Percentiles rank a stretch among this genome's conserved stretches.
Conservation (phyloP, 495 filamentous ascomycete genomes). For the Xylaria telfairii region DNA sequence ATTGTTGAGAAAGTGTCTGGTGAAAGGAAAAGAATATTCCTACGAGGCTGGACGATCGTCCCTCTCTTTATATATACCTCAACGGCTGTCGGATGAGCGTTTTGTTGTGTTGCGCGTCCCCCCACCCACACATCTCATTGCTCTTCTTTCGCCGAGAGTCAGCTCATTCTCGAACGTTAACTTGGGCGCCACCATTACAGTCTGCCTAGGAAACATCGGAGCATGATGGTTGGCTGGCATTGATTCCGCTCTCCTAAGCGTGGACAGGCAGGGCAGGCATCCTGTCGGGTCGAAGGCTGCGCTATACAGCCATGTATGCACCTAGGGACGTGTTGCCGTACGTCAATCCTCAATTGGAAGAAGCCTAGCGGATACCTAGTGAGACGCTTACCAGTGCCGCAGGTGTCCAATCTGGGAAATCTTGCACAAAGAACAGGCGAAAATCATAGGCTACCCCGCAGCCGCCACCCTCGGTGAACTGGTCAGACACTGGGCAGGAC, state of each 20-base stretch:
- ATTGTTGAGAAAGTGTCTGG: neutral
- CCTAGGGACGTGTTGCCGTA: conserved; percentile 13
- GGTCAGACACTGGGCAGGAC: too few species aligned
- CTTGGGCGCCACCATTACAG: conserved; percentile 3
- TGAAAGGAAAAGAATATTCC: neutral
- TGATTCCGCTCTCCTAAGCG: conserved; percentile 13
- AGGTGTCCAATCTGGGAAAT: conserved; percentile 20
- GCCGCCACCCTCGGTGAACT: conserved; percentile 17
- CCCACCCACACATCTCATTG: conserved; percentile 21
- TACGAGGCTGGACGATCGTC: conserved; percentile 6
- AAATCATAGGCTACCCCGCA: conserved; percentile 24
- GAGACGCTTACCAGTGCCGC: conserved; percentile 21
- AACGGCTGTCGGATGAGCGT: neutral
- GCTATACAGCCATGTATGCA: neutral
- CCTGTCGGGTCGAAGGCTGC: neutral
- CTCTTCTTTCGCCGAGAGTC: conserved; percentile 17
- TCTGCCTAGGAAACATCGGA: conserved; percentile 3
- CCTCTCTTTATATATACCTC: conserved; percentile 23
- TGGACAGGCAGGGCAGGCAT: conserved; percentile 18
- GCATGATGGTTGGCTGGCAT: conserved; percentile 12
- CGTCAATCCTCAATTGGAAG: neutral
- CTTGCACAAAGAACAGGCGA: conserved; percentile 14
- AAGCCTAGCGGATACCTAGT: conserved; percentile 12
- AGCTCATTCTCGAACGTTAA: conserved; percentile 20
- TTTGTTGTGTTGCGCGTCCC: conserved; percentile 15